These are phyloP conservation scores for Meyerozyma sp. DNA, from an alignment of 1,139 yeast genomes.

Conservation along the genomic window DNA sequence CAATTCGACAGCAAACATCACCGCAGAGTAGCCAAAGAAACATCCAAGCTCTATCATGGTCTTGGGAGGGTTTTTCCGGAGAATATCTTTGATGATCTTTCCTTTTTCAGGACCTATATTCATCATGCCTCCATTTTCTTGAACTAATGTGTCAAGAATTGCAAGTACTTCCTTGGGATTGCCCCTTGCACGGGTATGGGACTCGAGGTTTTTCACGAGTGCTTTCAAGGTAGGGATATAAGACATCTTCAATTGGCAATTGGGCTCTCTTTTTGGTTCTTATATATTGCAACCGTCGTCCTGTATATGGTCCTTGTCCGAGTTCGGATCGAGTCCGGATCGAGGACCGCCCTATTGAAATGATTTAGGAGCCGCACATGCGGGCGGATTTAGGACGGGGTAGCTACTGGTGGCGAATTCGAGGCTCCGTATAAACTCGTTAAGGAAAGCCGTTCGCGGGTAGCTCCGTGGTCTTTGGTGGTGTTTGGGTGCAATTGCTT, in stretches of 20 bases:
- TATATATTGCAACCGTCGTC: background rate
- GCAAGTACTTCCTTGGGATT: conserved; percentile 6
- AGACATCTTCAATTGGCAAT: background rate
- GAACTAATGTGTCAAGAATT: conserved; percentile 7
- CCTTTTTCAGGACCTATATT: conserved; percentile 34
- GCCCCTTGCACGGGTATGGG: background rate
- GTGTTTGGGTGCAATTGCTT: no score
- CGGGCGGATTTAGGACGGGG: no score
- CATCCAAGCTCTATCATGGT: conserved; percentile 40
- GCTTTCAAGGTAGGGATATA: background rate
- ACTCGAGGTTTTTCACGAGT: background rate
- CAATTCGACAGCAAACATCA: conserved; percentile 27
- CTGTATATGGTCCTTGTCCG: background rate
- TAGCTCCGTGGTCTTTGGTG: no score
- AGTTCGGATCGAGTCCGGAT: background rate
- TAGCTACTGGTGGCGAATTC: no score
- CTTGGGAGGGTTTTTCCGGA: conserved; percentile 23
- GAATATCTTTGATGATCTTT: conserved; percentile 18
- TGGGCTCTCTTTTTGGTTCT: background rate
- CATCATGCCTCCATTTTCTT: conserved; percentile 15
- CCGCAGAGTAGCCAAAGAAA: conserved; percentile 40
- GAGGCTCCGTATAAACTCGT: no score
- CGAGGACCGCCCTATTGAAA: background rate
- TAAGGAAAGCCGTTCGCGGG: no score
- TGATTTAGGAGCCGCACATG: no score